A percentile compares a stretch with the other conserved stretches of the same genome.
Conservation (phyloP, 1,284 basidiomycete genomes). For the Cryptococcus sp. region DNA sequence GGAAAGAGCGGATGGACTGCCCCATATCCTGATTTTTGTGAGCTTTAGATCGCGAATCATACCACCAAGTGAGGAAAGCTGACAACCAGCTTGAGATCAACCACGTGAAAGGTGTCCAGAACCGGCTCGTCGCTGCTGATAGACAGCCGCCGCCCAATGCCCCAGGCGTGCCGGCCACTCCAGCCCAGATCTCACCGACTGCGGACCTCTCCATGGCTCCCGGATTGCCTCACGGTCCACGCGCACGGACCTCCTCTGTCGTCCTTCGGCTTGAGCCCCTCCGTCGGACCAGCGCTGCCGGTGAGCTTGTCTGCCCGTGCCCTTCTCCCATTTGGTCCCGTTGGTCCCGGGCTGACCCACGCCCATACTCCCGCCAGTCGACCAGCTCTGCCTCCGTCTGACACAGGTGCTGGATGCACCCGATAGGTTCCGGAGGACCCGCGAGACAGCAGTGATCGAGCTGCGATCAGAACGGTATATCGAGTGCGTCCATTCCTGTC, state of each 20-base stretch:
- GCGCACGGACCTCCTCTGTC: neutral
- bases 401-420: slow-evolving; percentile 18
- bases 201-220: too few species aligned
- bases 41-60: neutral
- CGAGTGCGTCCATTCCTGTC: slow-evolving; percentile 34
- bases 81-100: too few species aligned
- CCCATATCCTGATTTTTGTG: slow-evolving; percentile 17
- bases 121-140: too few species aligned
- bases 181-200: too few species aligned
- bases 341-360: too few species aligned
- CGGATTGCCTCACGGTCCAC: neutral
- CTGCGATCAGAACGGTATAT: slow-evolving; percentile 40
- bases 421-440: slow-evolving; percentile 15
- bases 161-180: too few species aligned
- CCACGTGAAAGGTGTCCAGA: too few species aligned
- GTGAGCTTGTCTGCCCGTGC: slow-evolving; percentile 1
- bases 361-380: slow-evolving; percentile 8
- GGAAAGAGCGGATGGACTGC: neutral
- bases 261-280: neutral
- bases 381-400: slow-evolving; percentile 24
- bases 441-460: slow-evolving; percentile 24
- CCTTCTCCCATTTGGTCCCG: neutral
- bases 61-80: too few species aligned
- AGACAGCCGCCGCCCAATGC: too few species aligned
- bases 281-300: slow-evolving; percentile 1